Conservation (phyloP, 306 rosid genomes). For the Prunus mume region DNA sequence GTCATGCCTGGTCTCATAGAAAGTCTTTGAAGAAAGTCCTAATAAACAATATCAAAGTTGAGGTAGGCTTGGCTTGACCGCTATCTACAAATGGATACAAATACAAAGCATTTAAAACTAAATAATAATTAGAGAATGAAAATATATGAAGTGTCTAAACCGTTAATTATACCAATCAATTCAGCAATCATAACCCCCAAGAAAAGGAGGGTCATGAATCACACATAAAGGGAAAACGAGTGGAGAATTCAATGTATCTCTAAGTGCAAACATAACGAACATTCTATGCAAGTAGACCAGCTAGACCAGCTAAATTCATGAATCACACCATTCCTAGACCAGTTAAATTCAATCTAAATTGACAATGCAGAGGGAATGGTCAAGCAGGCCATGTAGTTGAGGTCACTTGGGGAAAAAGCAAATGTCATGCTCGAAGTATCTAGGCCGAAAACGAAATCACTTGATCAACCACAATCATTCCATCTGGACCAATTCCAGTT, state of each 20-base stretch:
- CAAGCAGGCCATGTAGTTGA: background rate
- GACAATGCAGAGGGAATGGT: background rate
- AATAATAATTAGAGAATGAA: background rate
- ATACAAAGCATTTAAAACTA: background rate
- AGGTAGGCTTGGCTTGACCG: constrained; percentile 29
- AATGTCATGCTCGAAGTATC: background rate
- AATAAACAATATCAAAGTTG: background rate
- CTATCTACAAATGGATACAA: background rate
- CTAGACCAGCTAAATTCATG: background rate
- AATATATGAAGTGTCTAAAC: background rate
- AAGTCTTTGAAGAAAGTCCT: background rate
- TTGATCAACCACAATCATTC: background rate
- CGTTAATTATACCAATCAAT: background rate
- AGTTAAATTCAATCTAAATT: background rate
- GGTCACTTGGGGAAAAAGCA: background rate
- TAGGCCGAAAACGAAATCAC: background rate
- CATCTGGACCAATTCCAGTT: background rate
- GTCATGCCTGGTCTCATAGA: too few species aligned
- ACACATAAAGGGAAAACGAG: background rate
- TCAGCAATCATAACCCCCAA: background rate
- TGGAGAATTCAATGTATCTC: background rate
- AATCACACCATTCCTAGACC: background rate
- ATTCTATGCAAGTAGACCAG: background rate
- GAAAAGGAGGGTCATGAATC: background rate
- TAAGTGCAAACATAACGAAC: constrained; percentile 1